A percentile compares a stretch with the other conserved stretches of the same genome.
These are phyloP conservation scores for Fraxinus xanthoxyloides DNA, from an alignment of 305 asterid genomes.

Conservation along the genomic window DNA sequence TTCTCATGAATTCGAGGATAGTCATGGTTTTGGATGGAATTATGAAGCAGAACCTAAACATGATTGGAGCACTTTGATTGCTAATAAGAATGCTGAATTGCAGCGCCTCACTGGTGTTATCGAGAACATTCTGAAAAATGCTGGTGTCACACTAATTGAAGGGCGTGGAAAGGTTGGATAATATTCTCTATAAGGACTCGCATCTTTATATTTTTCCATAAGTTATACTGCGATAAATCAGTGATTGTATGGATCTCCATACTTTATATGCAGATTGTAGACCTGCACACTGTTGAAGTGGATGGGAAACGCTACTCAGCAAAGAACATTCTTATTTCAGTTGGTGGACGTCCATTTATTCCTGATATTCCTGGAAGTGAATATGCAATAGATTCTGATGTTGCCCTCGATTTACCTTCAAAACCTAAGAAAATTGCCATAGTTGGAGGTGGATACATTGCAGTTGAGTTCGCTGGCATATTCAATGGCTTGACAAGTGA, in stretches of 20 bases:
- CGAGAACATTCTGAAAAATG: conserved; percentile 70
- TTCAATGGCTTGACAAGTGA: conserved; percentile 81
- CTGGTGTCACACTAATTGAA: conserved; percentile 67
- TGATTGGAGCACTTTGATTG: conserved; percentile 87
- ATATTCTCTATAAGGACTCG: neutral
- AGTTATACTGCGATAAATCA: neutral
- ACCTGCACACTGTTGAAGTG: conserved; percentile 83
- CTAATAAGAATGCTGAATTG: conserved; percentile 90
- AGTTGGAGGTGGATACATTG: conserved; percentile 96
- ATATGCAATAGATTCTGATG: conserved; percentile 87
- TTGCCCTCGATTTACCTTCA: conserved; percentile 88
- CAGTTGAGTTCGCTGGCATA: conserved; percentile 97
- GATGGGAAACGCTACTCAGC: conserved; percentile 84
- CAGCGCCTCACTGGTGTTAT: conserved; percentile 83
- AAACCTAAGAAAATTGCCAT: conserved; percentile 85
- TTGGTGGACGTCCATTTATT: conserved; percentile 93
- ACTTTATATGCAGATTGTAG: conserved; percentile 58
- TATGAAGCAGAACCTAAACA: conserved; percentile 83
- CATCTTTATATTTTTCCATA: neutral
- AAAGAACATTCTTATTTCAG: conserved; percentile 79
- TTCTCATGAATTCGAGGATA: conserved; percentile 89
- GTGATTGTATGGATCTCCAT: conserved; percentile 1
- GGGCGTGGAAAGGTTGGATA: conserved; percentile 92
- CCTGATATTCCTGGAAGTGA: conserved; percentile 94
- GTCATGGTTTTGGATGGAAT: conserved; percentile 88